Evolutionary conservation across 139 green algal genomes (phyloP), one percentile per base, ranked within the genome.

Genomic region (Micractinium sp.): DNA sequence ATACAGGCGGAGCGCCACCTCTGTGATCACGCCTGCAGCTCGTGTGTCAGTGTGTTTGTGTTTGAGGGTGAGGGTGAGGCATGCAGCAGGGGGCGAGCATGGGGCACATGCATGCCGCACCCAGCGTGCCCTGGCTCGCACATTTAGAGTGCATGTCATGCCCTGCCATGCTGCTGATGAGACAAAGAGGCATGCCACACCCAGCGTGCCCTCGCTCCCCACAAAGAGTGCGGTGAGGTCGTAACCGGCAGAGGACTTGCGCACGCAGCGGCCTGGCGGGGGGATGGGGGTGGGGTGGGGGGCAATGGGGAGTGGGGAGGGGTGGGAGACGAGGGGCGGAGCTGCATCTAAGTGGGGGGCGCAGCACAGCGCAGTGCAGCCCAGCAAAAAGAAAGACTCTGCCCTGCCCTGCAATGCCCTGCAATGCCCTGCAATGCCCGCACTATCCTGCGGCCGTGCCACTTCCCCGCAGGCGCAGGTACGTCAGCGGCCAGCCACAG

Each of bases 161-260:
- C 14, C 16, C 63, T n/a, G 22, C 12, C 20, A 73, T n/a, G 23
- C n/a, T n/a, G n/a, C n/a, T n/a, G n/a, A n/a, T n/a, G n/a, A n/a
- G 63, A 15, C 7, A 20, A 20, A 29, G 12, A 73, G 63, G 63
- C 63, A 73, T 77, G 0, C 7, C 38, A 96, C 88, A 0, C 91
- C 94, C 73, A 96, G 90, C 3, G 93, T 96, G 56, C 93, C 94
- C 90, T 97, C 94, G 36, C 79, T 90, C 56, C 94, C 94, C 38
- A 96, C 87, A 66, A 97, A 82, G 67, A 97, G 90, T 22, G 90
- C 90, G 0, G 92, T 91, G 31, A 96, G 93, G 92, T 96, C 94
- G 88, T 95, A 96, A 33, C 94, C 94, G 4, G 94, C 90, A 22
- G 80, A 88, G 38, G 77, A 91, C 91, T 96, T 96, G 71, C 91